Evolutionary conservation across 257 asterid species (phyloP), one percentile per base, ranked within the genome.

Genomic region (Nicotiana benthamiana): DNA sequence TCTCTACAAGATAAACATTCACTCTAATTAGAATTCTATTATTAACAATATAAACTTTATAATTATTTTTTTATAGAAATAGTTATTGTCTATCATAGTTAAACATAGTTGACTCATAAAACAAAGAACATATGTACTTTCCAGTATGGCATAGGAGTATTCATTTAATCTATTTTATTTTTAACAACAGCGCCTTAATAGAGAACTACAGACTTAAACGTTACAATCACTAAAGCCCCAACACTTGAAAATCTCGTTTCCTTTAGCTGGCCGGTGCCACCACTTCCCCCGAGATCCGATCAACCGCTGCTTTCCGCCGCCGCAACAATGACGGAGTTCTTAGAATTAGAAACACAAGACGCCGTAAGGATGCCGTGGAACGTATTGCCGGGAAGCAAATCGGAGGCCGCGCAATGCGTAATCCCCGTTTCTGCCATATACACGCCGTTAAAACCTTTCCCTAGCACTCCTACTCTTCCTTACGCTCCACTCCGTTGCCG

Each of bases 351-450:
- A 83, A 27, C 82, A 4, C 97, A 91, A 84, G 98, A 93, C 85
- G 87, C 93, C 52, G 96, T 95, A 43, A 92, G 99, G 72, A 95
- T 95, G 99, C 97, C 99, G 24, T 95, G 98, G 98, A 95, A 95
- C 86, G 98, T 95, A 61, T 87, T 95, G 9, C 99, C 99, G 10
- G 99, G 99, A 40, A 90, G 96, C n/a, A 95, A 92, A 87, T 84
- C 91, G 18, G 97, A 93, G 75, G 91, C 97, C 7, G 95, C 97
- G 6, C 93, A 92, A 77, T 95, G 97, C 88, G 86, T 92, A 63
- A 89, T 95, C 72, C 99, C 98, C 86, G 89, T 95, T 89, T 94
- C 99, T 80, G 97, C 97, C 28, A 84, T 95, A 84, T 95, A 95
- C 91, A 90, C 97, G 5, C 99, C 97, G 20, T 83, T 95, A 66